These are phyloP conservation scores for Euphorbia corollata DNA, from an alignment of 441 rosid genomes.

Conservation along the genomic window DNA sequence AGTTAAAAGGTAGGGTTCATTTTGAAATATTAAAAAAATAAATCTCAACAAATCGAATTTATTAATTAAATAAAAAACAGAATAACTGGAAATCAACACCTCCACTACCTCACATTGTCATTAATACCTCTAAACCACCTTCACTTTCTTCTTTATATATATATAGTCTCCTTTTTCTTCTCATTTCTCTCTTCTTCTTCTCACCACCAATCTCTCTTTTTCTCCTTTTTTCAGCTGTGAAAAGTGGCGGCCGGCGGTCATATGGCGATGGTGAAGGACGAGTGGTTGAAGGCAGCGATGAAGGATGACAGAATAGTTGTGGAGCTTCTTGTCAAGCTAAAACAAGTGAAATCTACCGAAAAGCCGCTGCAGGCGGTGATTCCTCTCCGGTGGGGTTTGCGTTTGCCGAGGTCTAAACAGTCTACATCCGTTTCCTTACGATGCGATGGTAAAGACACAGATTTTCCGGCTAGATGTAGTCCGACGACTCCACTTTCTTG, in stretches of 20 bases:
- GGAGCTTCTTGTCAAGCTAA: conserved; percentile 61
- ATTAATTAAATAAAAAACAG: conserved; percentile 7
- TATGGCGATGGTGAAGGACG: conserved; percentile 34
- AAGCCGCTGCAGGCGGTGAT: conserved; percentile 19
- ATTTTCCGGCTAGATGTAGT: conserved; percentile 54
- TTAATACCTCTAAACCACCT: conserved; percentile 1
- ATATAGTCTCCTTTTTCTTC: conserved; percentile 18
- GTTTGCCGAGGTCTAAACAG: conserved; percentile 53
- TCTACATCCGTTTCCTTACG: conserved; percentile 23
- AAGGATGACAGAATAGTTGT: conserved; percentile 64
- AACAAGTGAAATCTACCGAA: conserved; percentile 31
- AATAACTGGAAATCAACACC: conserved; percentile 33
- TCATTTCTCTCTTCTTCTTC: neutral
- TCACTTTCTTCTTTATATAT: neutral
- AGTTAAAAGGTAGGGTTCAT: neutral
- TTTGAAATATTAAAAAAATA: neutral
- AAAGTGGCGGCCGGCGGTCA: neutral
- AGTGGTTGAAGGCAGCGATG: conserved; percentile 78
- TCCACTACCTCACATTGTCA: conserved; percentile 11
- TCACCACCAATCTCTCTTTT: neutral
- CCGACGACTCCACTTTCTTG: conserved; percentile 92
- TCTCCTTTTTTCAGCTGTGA: neutral
- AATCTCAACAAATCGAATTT: neutral
- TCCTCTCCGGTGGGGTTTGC: conserved; percentile 59
- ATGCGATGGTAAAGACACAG: conserved; percentile 36